Percentiles rank a stretch among this genome's conserved stretches.
Conservation (phyloP, 768 basidiomycete genomes). For the Trametes punicea region DNA sequence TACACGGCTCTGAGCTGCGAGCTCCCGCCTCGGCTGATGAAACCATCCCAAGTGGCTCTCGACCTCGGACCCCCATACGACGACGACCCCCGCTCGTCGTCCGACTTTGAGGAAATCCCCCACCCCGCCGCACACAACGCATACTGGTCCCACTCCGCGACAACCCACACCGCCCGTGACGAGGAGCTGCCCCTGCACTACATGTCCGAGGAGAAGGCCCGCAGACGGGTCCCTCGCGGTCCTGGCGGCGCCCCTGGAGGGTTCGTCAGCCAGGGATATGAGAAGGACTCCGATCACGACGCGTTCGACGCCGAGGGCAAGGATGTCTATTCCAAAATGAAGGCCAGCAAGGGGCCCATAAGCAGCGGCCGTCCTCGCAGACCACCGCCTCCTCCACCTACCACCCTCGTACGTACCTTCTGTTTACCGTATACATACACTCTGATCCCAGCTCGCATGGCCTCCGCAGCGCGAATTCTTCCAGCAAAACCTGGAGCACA, state of each 20-base stretch:
- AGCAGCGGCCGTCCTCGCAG: conserved; percentile 56
- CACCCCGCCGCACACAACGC: conserved; percentile 45
- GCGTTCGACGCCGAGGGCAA: conserved; percentile 64
- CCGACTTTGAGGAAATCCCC: conserved; percentile 69
- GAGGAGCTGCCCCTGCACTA: conserved; percentile 51
- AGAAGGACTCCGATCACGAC: conserved; percentile 28
- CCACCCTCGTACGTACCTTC: conserved; percentile 36
- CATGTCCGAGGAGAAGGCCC: conserved; percentile 49
- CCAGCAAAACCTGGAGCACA: conserved; percentile 73
- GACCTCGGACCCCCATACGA: conserved; percentile 62
- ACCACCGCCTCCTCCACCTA: conserved; percentile 62
- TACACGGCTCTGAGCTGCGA: neutral
- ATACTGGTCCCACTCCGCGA: conserved; percentile 21
- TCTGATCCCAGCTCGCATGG: neutral
- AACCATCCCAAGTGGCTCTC: conserved; percentile 58
- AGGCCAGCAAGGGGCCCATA: conserved; percentile 27
- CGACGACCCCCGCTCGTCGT: conserved; percentile 47
- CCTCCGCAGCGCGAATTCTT: conserved; percentile 63
- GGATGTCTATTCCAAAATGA: conserved; percentile 52
- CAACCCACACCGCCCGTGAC: conserved; percentile 27
- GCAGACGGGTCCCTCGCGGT: conserved; percentile 42
- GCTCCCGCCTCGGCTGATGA: conserved; percentile 19
- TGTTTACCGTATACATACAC: conserved; percentile 5
- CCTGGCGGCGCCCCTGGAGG: conserved; percentile 31
- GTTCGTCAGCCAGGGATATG: conserved; percentile 26